Conservation (phyloP, 78 protist species). For the Dictyostelium brefeldianum region DNA sequence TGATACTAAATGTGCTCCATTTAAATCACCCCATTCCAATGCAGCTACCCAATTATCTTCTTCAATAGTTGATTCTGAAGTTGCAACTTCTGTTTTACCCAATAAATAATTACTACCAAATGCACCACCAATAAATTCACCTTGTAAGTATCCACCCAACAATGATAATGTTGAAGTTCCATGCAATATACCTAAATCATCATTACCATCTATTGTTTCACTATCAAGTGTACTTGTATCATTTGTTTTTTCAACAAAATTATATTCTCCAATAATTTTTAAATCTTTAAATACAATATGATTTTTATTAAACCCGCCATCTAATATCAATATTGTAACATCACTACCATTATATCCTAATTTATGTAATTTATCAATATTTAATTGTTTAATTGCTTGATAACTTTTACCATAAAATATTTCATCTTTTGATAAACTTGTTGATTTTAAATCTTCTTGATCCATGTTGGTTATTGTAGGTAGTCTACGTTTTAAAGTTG, state of each 20-base stretch:
- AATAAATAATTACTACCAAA: slow-evolving; percentile 31
- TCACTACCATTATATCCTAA: slow-evolving; percentile 40
- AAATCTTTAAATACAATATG: slow-evolving; percentile 52
- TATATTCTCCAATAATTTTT: slow-evolving; percentile 13
- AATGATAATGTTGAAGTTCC: slow-evolving; percentile 59
- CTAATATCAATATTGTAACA: slow-evolving; percentile 43
- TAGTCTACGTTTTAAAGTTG: background rate
- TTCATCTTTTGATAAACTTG: background rate
- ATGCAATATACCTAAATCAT: slow-evolving; percentile 29
- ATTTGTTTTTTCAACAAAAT: slow-evolving; percentile 28
- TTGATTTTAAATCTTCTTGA: background rate
- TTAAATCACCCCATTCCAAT: slow-evolving; percentile 69
- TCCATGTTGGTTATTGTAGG: background rate
- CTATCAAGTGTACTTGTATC: background rate
- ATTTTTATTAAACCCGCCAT: slow-evolving; percentile 56
- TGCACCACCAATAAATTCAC: slow-evolving; percentile 71
- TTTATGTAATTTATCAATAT: background rate
- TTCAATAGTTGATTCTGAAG: slow-evolving; percentile 19
- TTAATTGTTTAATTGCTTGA: slow-evolving; percentile 1
- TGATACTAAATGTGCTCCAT: slow-evolving; percentile 49
- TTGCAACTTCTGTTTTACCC: slow-evolving; percentile 23
- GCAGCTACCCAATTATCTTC: slow-evolving; percentile 70
- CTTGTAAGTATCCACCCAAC: slow-evolving; percentile 39
- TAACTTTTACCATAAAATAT: slow-evolving; percentile 36
- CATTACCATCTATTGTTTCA: background rate